A percentile compares a stretch with the other conserved stretches of the same genome.
Conservation (phyloP, 768 basidiomycete species). For the Chlorophyllum brunneum region DNA sequence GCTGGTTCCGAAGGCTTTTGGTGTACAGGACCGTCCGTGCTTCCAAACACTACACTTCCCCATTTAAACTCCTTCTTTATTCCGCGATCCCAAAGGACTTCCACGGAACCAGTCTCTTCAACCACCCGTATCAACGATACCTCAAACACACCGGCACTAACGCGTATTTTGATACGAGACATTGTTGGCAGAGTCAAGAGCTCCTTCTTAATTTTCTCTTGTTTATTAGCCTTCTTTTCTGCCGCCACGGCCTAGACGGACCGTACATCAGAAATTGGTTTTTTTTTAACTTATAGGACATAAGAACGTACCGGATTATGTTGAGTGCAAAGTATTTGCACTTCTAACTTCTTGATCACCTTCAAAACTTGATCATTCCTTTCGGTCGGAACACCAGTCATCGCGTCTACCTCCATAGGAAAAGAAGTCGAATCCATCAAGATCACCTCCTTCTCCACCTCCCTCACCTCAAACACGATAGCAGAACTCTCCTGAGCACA, state of each 20-base stretch:
- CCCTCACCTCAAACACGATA: conserved; percentile 59
- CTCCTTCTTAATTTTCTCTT: conserved; percentile 68
- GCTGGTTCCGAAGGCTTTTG: conserved; percentile 64
- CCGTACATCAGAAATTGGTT: not conserved
- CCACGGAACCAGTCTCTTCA: conserved; percentile 65
- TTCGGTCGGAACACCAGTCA: conserved; percentile 1
- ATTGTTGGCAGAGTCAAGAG: conserved; percentile 67
- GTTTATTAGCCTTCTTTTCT: conserved; percentile 69
- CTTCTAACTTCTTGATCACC: conserved; percentile 67
- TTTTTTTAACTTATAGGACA: conserved; percentile 1
- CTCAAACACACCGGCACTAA: conserved; percentile 82
- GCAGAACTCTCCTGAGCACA: conserved; percentile 68
- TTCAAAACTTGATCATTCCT: conserved; percentile 44
- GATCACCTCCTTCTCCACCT: conserved; percentile 81
- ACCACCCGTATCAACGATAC: conserved; percentile 73
- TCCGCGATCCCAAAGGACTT: conserved; percentile 79
- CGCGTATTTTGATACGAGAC: conserved; percentile 79
- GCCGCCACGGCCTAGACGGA: conserved; percentile 62
- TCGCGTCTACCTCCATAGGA: conserved; percentile 29
- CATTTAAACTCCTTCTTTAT: conserved; percentile 78
- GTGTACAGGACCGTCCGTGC: conserved; percentile 62
- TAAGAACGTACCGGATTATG: conserved; percentile 80
- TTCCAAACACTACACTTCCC: conserved; percentile 77
- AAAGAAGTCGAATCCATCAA: conserved; percentile 40
- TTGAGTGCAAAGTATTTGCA: conserved; percentile 76